A percentile compares a stretch with the other conserved stretches of the same genome.
These are phyloP conservation scores for Fusarium buxicola DNA, from an alignment of 2,329 filamentous ascomycete species.

Conservation along the genomic window DNA sequence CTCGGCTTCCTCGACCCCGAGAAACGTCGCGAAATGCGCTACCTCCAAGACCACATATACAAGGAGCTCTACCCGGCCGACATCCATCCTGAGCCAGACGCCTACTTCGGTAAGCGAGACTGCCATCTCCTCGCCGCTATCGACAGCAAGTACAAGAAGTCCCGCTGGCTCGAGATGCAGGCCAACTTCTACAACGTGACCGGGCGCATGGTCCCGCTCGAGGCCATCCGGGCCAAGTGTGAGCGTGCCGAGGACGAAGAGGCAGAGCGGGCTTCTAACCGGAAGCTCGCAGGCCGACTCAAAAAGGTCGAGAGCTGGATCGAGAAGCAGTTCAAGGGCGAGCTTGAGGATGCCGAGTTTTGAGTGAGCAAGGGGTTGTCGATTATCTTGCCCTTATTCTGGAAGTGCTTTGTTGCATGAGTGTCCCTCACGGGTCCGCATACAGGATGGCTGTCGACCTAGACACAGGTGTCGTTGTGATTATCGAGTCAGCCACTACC, in stretches of 20 bases:
- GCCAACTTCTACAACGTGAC: slow-evolving; percentile 58
- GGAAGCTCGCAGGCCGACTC: slow-evolving; percentile 5
- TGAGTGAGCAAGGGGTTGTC: background rate
- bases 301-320: slow-evolving; percentile 41
- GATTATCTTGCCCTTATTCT: too few relatives aligned
- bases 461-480: slow-evolving; percentile 3
- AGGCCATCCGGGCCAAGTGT: slow-evolving; percentile 52
- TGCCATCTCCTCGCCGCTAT: slow-evolving; percentile 52
- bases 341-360: slow-evolving; percentile 1
- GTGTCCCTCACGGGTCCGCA: background rate
- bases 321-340: background rate
- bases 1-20: slow-evolving; percentile 35
- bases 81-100: slow-evolving; percentile 38
- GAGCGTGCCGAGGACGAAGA: slow-evolving; percentile 45
- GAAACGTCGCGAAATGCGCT: slow-evolving; percentile 43
- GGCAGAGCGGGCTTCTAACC: slow-evolving; percentile 10
- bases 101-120: slow-evolving; percentile 47
- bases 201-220: slow-evolving; percentile 54
- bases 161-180: slow-evolving; percentile 57
- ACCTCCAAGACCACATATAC: slow-evolving; percentile 50
- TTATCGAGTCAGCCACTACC: slow-evolving; percentile 11
- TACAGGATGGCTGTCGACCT: background rate
- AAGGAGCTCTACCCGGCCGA: slow-evolving; percentile 47
- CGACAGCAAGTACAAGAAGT: slow-evolving; percentile 49
- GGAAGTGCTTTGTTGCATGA: slow-evolving; percentile 5